These are phyloP conservation scores for Euryodendron excelsum DNA, from an alignment of 148 eudicot genomes.

Conservation along the genomic window DNA sequence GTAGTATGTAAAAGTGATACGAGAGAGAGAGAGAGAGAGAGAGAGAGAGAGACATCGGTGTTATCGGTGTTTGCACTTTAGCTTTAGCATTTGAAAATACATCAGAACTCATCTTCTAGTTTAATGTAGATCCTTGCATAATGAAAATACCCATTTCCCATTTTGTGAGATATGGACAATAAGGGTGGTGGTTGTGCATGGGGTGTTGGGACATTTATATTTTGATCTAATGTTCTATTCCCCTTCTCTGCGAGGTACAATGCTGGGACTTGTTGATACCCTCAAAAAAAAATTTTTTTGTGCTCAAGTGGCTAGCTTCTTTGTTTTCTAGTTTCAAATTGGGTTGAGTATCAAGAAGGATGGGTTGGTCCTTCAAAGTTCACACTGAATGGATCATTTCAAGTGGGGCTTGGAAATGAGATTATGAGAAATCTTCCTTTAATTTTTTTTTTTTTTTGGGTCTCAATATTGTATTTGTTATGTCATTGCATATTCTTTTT, in stretches of 20 bases:
- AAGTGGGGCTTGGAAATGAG: conserved; percentile 2
- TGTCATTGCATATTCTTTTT: not conserved
- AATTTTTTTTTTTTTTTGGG: not conserved
- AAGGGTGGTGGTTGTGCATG: not conserved
- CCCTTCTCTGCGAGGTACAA: not conserved
- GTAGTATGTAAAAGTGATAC: no score
- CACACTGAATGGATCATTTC: no score
- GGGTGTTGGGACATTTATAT: not conserved
- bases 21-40: no score
- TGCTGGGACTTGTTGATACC: not conserved
- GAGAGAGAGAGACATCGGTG: no score
- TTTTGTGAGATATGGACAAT: not conserved
- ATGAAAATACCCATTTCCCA: not conserved
- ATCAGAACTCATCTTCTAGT: not conserved
- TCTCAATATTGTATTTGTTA: not conserved
- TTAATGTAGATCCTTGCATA: not conserved
- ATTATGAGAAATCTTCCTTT: not conserved
- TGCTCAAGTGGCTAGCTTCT: not conserved
- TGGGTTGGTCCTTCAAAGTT: not conserved
- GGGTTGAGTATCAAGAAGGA: not conserved
- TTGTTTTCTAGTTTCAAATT: not conserved
- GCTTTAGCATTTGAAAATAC: not conserved
- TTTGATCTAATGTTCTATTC: not conserved
- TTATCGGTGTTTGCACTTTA: not conserved
- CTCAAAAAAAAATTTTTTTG: not conserved